phyloP scores from a whole-genome alignment of 352 stramenopile genomes.

The Phytopythium oedochilum region DNA sequence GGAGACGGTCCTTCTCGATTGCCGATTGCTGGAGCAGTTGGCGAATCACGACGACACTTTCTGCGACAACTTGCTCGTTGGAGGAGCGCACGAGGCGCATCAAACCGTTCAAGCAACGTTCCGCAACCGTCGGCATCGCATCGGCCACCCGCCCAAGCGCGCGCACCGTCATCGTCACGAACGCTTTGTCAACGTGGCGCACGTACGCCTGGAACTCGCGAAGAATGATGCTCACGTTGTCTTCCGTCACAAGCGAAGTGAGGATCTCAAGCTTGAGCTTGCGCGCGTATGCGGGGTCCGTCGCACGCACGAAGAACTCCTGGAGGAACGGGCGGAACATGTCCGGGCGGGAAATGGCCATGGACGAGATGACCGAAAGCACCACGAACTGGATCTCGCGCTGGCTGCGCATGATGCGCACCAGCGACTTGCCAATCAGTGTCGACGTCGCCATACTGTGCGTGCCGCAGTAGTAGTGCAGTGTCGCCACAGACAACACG shows the following conservation, averaged over 20 bases:
- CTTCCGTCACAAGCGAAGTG: conserved; percentile 87
- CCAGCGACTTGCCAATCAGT: conserved; percentile 95
- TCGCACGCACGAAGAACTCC: conserved; percentile 96
- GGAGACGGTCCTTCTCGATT: conserved; percentile 75
- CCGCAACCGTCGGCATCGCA: conserved; percentile 82
- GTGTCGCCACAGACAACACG: conserved; percentile 93
- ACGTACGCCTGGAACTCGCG: conserved; percentile 97
- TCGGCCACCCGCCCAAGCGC: conserved; percentile 92
- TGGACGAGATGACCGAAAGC: conserved; percentile 92
- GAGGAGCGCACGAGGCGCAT: conserved; percentile 84
- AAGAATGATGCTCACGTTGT: conserved; percentile 93
- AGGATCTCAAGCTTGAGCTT: conserved; percentile 98
- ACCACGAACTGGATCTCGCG: conserved; percentile 98
- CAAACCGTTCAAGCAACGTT: conserved; percentile 89
- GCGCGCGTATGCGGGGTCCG: conserved; percentile 93
- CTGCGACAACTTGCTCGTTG: conserved; percentile 89
- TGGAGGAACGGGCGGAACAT: conserved; percentile 96
- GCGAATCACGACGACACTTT: conserved; percentile 95
- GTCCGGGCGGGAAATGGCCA: conserved; percentile 92
- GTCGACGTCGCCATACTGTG: conserved; percentile 82
- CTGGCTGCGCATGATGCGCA: conserved; percentile 95
- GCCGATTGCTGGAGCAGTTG: conserved; percentile 90
- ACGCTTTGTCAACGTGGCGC: conserved; percentile 92
- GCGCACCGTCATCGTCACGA: conserved; percentile 92
- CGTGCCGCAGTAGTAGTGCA: conserved; percentile 97